Evolutionary conservation across 2,329 filamentous ascomycete genomes (phyloP), one percentile per base, ranked within the genome.

Genomic region (Cercospora zeina): DNA sequence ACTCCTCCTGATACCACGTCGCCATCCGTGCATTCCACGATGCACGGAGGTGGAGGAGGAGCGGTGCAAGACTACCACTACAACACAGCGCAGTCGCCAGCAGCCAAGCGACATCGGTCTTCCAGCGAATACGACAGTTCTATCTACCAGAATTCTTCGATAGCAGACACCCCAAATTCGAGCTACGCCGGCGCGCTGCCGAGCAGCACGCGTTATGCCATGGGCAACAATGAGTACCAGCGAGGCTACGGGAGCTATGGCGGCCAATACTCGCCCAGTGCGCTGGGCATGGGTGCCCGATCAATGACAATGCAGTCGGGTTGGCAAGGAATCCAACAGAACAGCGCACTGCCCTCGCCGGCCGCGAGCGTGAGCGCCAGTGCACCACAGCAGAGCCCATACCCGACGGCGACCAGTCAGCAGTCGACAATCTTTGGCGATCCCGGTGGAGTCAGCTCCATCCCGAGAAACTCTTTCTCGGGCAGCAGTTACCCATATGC

Each of bases 71-170:
- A 65, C 54, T 65, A 65, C 13, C 61, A 65, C 9, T 69, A 67
- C 51, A 61, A 56, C 42, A 58, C 62, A 16, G 61, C 31, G 3
- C 61, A 61, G 19, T 65, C 65, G 11, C 65, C 67, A 16, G 64
- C 55, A 9, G 62, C 63, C 16, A 71, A 71, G 61, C 64, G 69
- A 50, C 68, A 69, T 53, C 62, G 69, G 61, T 66, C 69, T 19
- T 64, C 68, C 30, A 69, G 65, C 49, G 69, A 70, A 50, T 70
- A 70, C 58, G 68, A 67, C 33, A 61, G 49, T 54, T 60, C 65
- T 11, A 30, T 66, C 58, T 69, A 69, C 42, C 57, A 61, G 14
- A 54, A 51, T 37, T 45, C 65, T 33, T 54, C 62, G 9, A 45
- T 61, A n/a, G 56, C 39, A 11, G 62, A 68, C 11, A 54, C 58